phyloP scores from a whole-genome alignment of 495 filamentous ascomycete species.

The Penicillium egyptiacum region DNA sequence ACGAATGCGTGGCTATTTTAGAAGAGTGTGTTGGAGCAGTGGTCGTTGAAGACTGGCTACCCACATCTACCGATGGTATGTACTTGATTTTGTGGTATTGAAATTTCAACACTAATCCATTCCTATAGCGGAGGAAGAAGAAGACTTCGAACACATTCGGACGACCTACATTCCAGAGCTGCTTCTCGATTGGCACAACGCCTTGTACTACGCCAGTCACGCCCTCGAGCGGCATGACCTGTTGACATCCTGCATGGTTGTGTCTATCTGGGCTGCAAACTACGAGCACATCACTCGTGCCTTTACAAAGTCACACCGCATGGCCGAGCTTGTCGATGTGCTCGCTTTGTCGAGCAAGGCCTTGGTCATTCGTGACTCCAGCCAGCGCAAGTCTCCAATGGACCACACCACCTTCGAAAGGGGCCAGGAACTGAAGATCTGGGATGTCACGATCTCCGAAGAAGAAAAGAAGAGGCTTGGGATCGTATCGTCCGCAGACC shows the following conservation, averaged over 20 bases:
- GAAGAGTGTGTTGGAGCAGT: constrained; percentile 4
- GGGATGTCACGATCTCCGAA: constrained; percentile 40
- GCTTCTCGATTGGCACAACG: constrained; percentile 74
- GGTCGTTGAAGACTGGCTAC: constrained; percentile 28
- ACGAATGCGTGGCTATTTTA: constrained; percentile 12
- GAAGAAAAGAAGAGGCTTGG: constrained; percentile 27
- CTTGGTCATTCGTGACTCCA: constrained; percentile 48
- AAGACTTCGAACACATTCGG: constrained; percentile 56
- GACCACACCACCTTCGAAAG: constrained; percentile 33
- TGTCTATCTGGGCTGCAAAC: constrained; percentile 65
- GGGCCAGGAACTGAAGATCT: constrained; percentile 49
- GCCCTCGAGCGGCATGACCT: constrained; percentile 59
- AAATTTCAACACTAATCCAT: constrained; percentile 15
- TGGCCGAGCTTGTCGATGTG: constrained; percentile 74
- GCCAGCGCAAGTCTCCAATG: constrained; percentile 40
- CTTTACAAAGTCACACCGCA: constrained; percentile 63
- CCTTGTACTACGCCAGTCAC: constrained; percentile 67
- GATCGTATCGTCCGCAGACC: background rate
- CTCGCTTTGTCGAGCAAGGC: constrained; percentile 73
- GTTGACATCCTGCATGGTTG: constrained; percentile 74
- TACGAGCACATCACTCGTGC: constrained; percentile 61
- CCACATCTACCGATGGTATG: constrained; percentile 39
- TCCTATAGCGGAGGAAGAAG: constrained; percentile 39
- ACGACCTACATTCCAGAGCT: constrained; percentile 77
- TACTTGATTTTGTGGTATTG: background rate